Evolutionary conservation across 1,139 yeast species (phyloP).

Genomic region (Candida albicans): DNA sequence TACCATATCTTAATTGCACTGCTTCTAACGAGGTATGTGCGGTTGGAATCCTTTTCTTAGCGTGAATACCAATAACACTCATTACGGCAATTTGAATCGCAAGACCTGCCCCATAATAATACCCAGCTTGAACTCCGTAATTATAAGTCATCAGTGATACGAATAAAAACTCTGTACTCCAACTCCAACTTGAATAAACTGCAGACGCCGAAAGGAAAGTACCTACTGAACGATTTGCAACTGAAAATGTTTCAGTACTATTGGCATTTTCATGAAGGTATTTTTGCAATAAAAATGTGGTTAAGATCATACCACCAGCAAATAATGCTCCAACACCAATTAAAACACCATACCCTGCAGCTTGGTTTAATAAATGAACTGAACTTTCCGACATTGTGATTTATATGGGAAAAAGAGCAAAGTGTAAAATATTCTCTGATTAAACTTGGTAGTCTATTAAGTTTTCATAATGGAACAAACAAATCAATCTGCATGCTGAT

Average conservation of each 20-base stretch:
- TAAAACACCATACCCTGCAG: constrained; percentile 30
- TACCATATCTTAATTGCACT: constrained; percentile 33
- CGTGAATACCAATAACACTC: constrained; percentile 29
- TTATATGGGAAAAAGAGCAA: too few species aligned
- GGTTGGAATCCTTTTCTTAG: constrained; percentile 31
- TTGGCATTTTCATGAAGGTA: constrained; percentile 29
- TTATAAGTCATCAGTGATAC: constrained; percentile 27
- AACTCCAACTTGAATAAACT: constrained; percentile 30
- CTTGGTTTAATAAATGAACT: constrained; percentile 22
- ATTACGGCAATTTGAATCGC: constrained; percentile 31
- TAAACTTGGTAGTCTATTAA: too few species aligned
- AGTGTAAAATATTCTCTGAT: too few species aligned
- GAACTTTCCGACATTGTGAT: constrained; percentile 11
- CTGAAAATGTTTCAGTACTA: constrained; percentile 32
- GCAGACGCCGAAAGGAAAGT: constrained; percentile 28
- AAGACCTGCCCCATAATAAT: constrained; percentile 30
- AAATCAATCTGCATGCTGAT: too few species aligned
- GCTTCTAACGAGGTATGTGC: constrained; percentile 33
- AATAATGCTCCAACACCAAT: constrained; percentile 32
- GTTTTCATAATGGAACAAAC: too few species aligned
- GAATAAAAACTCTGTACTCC: constrained; percentile 34
- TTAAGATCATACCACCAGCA: constrained; percentile 30
- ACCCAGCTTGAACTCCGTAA: constrained; percentile 30
- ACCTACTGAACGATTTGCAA: constrained; percentile 30
- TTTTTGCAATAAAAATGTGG: constrained; percentile 24